These are phyloP conservation scores for Tuber umbilicatum DNA, from an alignment of 495 filamentous ascomycete species.

Conservation along the genomic window DNA sequence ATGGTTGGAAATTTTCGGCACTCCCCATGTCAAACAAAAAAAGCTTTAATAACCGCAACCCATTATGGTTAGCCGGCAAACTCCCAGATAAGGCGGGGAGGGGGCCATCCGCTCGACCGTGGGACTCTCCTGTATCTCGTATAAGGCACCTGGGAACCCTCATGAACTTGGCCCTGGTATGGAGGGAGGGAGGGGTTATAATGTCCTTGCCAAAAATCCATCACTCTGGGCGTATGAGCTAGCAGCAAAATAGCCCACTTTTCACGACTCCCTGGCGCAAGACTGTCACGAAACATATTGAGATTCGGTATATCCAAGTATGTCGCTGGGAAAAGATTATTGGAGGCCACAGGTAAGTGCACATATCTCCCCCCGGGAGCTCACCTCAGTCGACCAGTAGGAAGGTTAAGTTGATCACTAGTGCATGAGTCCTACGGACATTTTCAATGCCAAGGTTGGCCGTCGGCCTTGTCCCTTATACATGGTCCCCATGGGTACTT, in stretches of 20 bases:
- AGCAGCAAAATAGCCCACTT: not conserved
- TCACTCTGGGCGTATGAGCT: not conserved
- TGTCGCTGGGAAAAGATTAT: not conserved
- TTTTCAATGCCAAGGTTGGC: not conserved
- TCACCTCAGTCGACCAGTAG: not conserved
- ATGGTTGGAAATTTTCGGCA: not conserved
- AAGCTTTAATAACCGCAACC: not conserved
- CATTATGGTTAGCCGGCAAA: not conserved
- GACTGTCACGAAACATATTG: not conserved
- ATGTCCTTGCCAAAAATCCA: not conserved
- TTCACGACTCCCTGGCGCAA: not conserved
- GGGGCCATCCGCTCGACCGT: not conserved
- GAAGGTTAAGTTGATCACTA: not conserved
- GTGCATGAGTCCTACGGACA: not conserved
- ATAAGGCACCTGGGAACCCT: not conserved
- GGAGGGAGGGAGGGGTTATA: not conserved
- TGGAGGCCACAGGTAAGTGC: not conserved
- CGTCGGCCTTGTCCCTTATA: not conserved
- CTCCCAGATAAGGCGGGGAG: not conserved
- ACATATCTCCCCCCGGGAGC: not conserved
- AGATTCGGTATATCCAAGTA: not conserved
- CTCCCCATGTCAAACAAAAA: not conserved
- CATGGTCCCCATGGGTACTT: not conserved
- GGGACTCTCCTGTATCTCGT: not conserved
- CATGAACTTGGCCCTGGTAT: not conserved